phyloP scores from a whole-genome alignment of 192 early-diverging fungal genomes.

The Spinellus fusiger region DNA sequence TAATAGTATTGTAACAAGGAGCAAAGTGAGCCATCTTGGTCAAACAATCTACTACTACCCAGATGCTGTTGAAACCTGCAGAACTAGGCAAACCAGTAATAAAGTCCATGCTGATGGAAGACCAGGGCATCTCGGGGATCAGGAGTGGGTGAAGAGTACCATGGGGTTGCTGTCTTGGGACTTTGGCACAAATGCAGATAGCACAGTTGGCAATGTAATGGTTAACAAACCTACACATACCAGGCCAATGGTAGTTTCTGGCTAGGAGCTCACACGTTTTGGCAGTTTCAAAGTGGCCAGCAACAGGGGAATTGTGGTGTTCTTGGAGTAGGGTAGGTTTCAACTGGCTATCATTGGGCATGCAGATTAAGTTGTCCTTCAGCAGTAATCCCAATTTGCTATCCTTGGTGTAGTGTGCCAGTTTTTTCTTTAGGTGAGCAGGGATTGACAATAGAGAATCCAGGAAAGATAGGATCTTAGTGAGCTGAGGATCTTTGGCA shows the following conservation, averaged over 20 bases:
- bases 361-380: slow-evolving; percentile 8
- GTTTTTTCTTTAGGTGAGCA: not conserved
- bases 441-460: not conserved
- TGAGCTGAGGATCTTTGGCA: not conserved
- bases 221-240: slow-evolving; percentile 21
- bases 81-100: slow-evolving; percentile 23
- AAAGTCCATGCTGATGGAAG: slow-evolving; percentile 41
- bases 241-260: slow-evolving; percentile 30
- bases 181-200: slow-evolving; percentile 28
- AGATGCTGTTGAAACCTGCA: slow-evolving; percentile 25
- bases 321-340: slow-evolving; percentile 7
- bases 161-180: slow-evolving; percentile 16
- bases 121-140: slow-evolving; percentile 28
- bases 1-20: not conserved
- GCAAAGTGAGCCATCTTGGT: slow-evolving; percentile 34
- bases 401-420: not conserved
- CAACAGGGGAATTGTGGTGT: slow-evolving; percentile 21
- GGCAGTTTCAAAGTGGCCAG: slow-evolving; percentile 32
- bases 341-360: slow-evolving; percentile 16
- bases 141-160: slow-evolving; percentile 17
- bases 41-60: slow-evolving; percentile 39
- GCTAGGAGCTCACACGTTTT: slow-evolving; percentile 34
- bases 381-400: slow-evolving; percentile 10
- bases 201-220: slow-evolving; percentile 28
- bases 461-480: not conserved